Conservation (phyloP, 345 rosid genomes). For the Xanthoceras sorbifolium region DNA sequence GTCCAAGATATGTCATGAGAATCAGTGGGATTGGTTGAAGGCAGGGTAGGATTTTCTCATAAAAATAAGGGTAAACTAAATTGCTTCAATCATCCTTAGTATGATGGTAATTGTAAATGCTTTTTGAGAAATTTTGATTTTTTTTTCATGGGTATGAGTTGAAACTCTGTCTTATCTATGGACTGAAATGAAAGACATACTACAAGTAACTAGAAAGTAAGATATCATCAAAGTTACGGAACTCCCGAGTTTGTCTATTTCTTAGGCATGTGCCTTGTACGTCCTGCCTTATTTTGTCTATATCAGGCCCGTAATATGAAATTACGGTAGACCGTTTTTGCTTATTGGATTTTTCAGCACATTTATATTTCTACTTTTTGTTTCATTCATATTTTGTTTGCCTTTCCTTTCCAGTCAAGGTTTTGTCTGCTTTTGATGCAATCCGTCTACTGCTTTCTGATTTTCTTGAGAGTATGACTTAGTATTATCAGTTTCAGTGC, state of each 20-base stretch:
- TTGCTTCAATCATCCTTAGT: neutral
- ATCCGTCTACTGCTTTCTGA: neutral
- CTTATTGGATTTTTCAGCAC: neutral
- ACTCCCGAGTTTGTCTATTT: neutral
- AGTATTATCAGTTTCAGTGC: neutral
- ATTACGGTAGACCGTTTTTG: neutral
- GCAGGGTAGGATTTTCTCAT: neutral
- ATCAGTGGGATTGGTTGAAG: neutral
- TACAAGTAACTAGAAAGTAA: neutral
- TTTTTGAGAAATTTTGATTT: neutral
- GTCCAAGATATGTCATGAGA: neutral
- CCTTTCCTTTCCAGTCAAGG: neutral
- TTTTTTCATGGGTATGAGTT: neutral
- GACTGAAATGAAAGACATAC: neutral
- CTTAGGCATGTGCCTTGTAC: neutral
- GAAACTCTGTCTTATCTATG: neutral
- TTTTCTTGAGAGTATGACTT: neutral
- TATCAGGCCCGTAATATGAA: neutral
- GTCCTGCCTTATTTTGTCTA: neutral
- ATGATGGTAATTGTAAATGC: neutral
- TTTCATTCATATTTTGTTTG: neutral
- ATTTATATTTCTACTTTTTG: neutral
- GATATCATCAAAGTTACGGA: neutral
- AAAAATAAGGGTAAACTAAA: neutral
- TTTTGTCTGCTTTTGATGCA: slow-evolving; percentile 7